Evolutionary conservation across 1,284 basidiomycete species (phyloP), one percentile per base, ranked within the genome.

Genomic region (Sanguinoderma infundibulare): DNA sequence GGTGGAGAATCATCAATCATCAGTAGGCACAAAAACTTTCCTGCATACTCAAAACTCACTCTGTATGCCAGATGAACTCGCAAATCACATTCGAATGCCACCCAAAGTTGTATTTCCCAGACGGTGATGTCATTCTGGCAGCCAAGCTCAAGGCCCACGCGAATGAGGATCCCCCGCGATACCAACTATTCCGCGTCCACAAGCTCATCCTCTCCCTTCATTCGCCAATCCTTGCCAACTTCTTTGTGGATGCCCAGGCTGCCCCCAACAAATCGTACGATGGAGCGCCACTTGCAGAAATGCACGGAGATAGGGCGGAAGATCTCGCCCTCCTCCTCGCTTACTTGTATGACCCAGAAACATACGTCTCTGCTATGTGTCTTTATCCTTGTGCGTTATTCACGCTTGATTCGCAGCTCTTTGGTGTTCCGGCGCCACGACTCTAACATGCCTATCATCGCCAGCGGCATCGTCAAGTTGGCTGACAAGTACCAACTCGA

Each of bases 401-500:
- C 17, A 42, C 24, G 8, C 32, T 32, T 22, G 5, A 26, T 14
- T 26, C 26, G 10, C 14, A 2, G 15, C 8, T 30, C 46, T 20
- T n/a, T 47, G 14, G 53, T 55, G 7, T 60, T 59, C 56, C 62
- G 60, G 52, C 61, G 63, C 34, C 57, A 64, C 30, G 60, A 70
- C 49, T 58, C 67, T 15, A 59, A 61, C 51, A 65, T 60, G 2
- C 62, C 67, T n/a, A 34, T 59, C 6, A 49, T 75, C 15, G 72
- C 89, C 34, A 77, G 84, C 5, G 80, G 82, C 22, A 81, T 87
- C 32, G 79, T 89, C 8, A 84, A 87, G 20, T 75, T 90, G 1
- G 87, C 88, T 1, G 81, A 83, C 34, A 90, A 90, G 72, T 90
- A 90, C 69, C 76, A 87, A 55, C 80, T 87, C 50, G 81, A 86